Base-by-base conservation (phyloP, 73 alveolate genomes). In the Halteria grandinella region DNA sequence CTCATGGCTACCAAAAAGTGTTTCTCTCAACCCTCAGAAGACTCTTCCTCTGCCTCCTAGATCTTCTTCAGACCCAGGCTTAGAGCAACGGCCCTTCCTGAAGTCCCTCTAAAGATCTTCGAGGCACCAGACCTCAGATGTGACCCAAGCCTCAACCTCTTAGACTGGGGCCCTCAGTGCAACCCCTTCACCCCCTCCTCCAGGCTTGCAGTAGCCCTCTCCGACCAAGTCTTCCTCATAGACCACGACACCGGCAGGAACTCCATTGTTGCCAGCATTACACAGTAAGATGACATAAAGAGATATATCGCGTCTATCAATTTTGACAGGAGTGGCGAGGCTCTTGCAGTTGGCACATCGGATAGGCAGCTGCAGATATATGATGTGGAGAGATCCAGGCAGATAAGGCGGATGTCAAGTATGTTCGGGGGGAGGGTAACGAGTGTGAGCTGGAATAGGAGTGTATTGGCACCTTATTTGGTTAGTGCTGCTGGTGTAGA, bases 251-350 rank as follows among this genome's bases (percentile, higher is more conserved):
- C 14, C 11, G 32, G 32, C 36, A 20, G 36, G 31, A 34, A 58
- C 20, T 11, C 15, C 15, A 20, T 6, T 15, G 10, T 58, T 6
- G 28, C 32, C 8, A 58, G 36, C 29, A 15, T 62, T 25, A 3
- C 31, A 23, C 7, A 12, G 10, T 18, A 7, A 11, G 8, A 11
- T 11, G 10, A 11, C 8, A 57, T 12, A 15, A 15, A 58, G 14
- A 20, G 14, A 10, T 58, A 58, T 34, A 34, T 58, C 20, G 7
- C 48, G 17, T 29, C 57, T 41, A 28, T 62, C 14, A 11, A 5
- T 27, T 62, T 62, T 41, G 78, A 62, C 41, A 10, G 78, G 43
- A 39, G 62, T 39, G 78, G 78, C n/a, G 78, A 62, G 25, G 78
- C 78, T 18, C 8, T 62, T 5, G 60, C 62, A 12, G 27, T 62